Percentiles rank a stretch among this genome's conserved stretches.
These are phyloP conservation scores for Globisporangium sylvaticum DNA, from an alignment of 352 stramenopile species.

Conservation along the genomic window DNA sequence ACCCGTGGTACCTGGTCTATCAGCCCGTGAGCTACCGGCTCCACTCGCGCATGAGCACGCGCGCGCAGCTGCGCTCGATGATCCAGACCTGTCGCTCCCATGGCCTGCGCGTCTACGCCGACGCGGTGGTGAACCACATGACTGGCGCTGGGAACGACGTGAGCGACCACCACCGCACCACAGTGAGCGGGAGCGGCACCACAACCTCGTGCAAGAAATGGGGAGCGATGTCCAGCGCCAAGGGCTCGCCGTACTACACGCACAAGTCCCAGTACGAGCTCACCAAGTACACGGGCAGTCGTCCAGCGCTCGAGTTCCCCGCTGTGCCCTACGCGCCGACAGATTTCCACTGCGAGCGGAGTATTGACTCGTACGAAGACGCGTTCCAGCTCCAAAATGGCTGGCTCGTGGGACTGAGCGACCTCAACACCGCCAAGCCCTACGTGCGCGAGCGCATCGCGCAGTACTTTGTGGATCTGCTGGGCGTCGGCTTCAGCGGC, in stretches of 20 bases:
- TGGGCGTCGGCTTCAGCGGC: constrained; percentile 64
- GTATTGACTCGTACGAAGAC: background rate
- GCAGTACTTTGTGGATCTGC: constrained; percentile 66
- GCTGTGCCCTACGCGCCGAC: constrained; percentile 50
- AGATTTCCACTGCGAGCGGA: constrained; percentile 13
- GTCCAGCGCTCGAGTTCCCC: constrained; percentile 49
- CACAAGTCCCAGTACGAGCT: constrained; percentile 31
- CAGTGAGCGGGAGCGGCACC: background rate
- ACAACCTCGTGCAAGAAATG: constrained; percentile 26
- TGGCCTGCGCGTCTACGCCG: constrained; percentile 55
- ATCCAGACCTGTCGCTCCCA: constrained; percentile 65
- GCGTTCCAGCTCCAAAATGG: background rate
- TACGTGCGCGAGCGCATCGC: constrained; percentile 62
- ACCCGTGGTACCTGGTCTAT: constrained; percentile 71
- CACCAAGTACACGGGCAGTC: constrained; percentile 42
- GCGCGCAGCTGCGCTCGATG: constrained; percentile 47
- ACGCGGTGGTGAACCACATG: constrained; percentile 67
- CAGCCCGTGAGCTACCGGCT: constrained; percentile 64
- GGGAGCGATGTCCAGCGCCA: constrained; percentile 33
- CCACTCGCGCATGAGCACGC: constrained; percentile 48
- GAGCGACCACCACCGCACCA: constrained; percentile 26
- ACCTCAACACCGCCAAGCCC: constrained; percentile 52
- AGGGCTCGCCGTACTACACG: constrained; percentile 45
- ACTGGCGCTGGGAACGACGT: constrained; percentile 42
- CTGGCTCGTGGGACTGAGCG: constrained; percentile 1